These are phyloP conservation scores for Trichoderma sp. DNA, from an alignment of 2,329 filamentous ascomycete genomes.

Conservation along the genomic window DNA sequence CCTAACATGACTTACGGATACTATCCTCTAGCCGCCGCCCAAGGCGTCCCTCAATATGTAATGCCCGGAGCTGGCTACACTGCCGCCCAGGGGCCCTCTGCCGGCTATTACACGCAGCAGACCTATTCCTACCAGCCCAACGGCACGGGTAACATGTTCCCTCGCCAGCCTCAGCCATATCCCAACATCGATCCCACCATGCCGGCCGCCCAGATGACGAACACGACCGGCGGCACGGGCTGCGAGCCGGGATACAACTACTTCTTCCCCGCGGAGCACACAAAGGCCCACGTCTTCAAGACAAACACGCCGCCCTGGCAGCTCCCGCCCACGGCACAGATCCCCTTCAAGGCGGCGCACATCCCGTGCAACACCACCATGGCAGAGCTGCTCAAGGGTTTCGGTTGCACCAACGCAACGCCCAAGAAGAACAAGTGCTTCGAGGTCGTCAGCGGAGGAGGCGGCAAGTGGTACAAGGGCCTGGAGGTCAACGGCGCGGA, in stretches of 20 bases:
- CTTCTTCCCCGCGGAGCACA: constrained; percentile 57
- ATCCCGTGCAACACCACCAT: constrained; percentile 54
- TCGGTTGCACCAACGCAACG: constrained; percentile 53
- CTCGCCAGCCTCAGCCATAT: constrained; percentile 42
- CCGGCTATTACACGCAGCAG: constrained; percentile 30
- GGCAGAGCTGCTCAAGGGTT: constrained; percentile 55
- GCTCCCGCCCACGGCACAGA: constrained; percentile 39
- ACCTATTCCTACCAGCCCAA: constrained; percentile 39
- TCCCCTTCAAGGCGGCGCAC: constrained; percentile 49
- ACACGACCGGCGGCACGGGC: constrained; percentile 56
- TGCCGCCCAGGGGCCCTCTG: constrained; percentile 9
- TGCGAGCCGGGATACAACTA: constrained; percentile 64
- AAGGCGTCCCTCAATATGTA: constrained; percentile 17
- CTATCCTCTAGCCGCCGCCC: constrained; percentile 23
- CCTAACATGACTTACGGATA: constrained; percentile 31
- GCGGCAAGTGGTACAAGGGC: constrained; percentile 60
- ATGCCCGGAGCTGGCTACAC: background rate
- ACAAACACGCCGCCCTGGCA: constrained; percentile 54
- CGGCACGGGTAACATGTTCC: constrained; percentile 35
- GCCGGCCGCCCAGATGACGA: constrained; percentile 54
- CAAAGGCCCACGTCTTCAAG: constrained; percentile 59
- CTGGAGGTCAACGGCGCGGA: constrained; percentile 51
- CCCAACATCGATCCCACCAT: constrained; percentile 45
- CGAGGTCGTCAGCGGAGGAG: constrained; percentile 54
- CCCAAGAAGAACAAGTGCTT: constrained; percentile 56